phyloP scores from a whole-genome alignment of 306 rosid genomes.

The Aeschynomene evenia region DNA sequence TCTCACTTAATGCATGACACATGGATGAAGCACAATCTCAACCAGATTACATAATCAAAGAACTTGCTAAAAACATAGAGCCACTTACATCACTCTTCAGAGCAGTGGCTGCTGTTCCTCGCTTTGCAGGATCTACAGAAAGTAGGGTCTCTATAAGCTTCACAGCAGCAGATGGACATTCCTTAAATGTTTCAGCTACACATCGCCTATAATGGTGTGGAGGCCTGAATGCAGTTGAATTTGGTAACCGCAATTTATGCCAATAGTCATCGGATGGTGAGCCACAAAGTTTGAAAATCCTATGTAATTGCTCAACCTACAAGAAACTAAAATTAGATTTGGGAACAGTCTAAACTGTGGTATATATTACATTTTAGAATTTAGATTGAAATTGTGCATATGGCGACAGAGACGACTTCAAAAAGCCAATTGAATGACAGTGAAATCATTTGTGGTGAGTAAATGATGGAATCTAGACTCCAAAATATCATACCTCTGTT shows the following conservation, averaged over 20 bases:
- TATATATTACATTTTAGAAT: constrained; percentile 6
- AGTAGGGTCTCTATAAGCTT: constrained; percentile 78
- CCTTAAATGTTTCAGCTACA: constrained; percentile 71
- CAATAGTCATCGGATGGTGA: constrained; percentile 91
- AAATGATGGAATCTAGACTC: neutral
- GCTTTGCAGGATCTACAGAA: constrained; percentile 65
- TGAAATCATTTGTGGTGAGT: constrained; percentile 12
- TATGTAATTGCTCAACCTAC: constrained; percentile 95
- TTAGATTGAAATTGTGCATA: neutral
- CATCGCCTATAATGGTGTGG: constrained; percentile 77
- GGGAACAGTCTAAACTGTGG: constrained; percentile 19
- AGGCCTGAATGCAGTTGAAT: constrained; percentile 68
- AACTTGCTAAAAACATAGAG: constrained; percentile 16
- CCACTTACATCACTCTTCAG: constrained; percentile 67
- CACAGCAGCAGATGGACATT: constrained; percentile 57
- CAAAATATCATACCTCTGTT: constrained; percentile 69
- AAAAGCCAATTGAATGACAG: neutral
- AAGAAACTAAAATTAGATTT: constrained; percentile 22
- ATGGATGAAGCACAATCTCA: neutral
- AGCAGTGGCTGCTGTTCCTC: constrained; percentile 82
- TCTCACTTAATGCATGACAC: neutral
- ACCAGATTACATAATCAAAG: constrained; percentile 8
- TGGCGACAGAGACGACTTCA: constrained; percentile 5
- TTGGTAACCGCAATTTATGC: constrained; percentile 57
- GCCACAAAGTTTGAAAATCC: constrained; percentile 93